These are phyloP conservation scores for Fusarium sp. DNA, from an alignment of 2,329 filamentous ascomycete genomes.

Conservation along the genomic window DNA sequence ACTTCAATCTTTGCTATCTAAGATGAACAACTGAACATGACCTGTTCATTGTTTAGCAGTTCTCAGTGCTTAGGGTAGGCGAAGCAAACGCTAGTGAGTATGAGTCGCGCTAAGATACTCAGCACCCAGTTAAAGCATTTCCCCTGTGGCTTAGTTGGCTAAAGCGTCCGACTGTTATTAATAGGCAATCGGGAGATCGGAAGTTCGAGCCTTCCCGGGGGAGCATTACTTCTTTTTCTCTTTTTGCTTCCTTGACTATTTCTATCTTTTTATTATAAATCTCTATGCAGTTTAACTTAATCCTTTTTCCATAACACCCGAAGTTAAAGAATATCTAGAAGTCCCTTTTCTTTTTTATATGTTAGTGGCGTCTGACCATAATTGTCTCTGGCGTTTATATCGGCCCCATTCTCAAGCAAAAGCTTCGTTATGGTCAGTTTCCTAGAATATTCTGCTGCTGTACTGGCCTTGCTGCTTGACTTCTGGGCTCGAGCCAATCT, in stretches of 20 bases:
- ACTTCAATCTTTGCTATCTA: fast-evolving
- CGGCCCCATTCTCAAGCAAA: too few relatives aligned
- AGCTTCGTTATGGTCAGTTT: too few relatives aligned
- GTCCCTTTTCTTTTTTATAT: too few relatives aligned
- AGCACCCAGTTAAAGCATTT: neutral
- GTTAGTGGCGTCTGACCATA: too few relatives aligned
- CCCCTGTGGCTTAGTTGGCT: conserved; percentile 41
- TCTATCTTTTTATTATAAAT: neutral
- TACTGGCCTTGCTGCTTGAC: too few relatives aligned
- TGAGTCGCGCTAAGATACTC: fast-evolving
- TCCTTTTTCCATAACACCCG: too few relatives aligned
- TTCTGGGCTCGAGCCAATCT: too few relatives aligned
- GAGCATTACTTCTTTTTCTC: too few relatives aligned
- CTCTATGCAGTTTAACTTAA: too few relatives aligned
- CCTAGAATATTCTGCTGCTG: too few relatives aligned
- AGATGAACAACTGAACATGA: fast-evolving
- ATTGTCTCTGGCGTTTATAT: too few relatives aligned
- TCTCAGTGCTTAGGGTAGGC: neutral
- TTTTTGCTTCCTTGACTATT: neutral
- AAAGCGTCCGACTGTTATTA: conserved; percentile 39
- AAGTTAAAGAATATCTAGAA: too few relatives aligned
- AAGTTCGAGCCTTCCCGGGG: conserved; percentile 45
- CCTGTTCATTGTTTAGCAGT: neutral
- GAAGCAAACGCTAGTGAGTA: fast-evolving
- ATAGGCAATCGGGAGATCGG: conserved; percentile 43